Conservation (phyloP, 2,329 filamentous ascomycete species). For the Ascomycota sp. region DNA sequence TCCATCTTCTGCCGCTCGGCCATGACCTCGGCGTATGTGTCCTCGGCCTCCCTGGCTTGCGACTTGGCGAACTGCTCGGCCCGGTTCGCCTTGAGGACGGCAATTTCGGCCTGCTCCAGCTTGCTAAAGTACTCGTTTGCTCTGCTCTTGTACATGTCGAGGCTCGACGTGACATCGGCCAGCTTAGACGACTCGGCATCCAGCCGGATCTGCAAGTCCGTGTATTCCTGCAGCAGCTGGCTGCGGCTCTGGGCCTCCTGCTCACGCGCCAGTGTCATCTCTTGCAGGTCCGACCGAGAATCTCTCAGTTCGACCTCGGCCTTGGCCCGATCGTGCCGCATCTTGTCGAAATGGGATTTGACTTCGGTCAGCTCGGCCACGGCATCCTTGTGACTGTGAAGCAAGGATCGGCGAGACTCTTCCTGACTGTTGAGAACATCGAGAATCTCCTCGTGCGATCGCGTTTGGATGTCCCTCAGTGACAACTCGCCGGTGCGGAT, state of each 20-base stretch:
- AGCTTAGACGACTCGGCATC: slow-evolving; percentile 74
- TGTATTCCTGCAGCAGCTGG: slow-evolving; percentile 76
- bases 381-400: slow-evolving; percentile 68
- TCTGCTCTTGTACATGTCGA: slow-evolving; percentile 73
- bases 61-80: slow-evolving; percentile 87
- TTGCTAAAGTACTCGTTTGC: slow-evolving; percentile 95
- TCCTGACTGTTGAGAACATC: slow-evolving; percentile 86
- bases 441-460: slow-evolving; percentile 82
- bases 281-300: slow-evolving; percentile 58
- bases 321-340: slow-evolving; percentile 58
- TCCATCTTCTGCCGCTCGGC: slow-evolving; percentile 84
- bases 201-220: slow-evolving; percentile 78
- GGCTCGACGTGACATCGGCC: slow-evolving; percentile 60
- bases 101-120: slow-evolving; percentile 87
- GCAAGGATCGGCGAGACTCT: slow-evolving; percentile 57
- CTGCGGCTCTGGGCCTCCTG: slow-evolving; percentile 72
- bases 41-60: slow-evolving; percentile 75
- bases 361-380: slow-evolving; percentile 68
- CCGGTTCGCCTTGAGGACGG: slow-evolving; percentile 72
- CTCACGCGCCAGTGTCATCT: slow-evolving; percentile 55
- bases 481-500: slow-evolving; percentile 74
- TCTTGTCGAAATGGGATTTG: slow-evolving; percentile 66
- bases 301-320: slow-evolving; percentile 77
- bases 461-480: slow-evolving; percentile 73
- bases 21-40: slow-evolving; percentile 74